Evolutionary conservation across 1,284 basidiomycete genomes (phyloP).

Genomic region (Takashimella tepidaria): DNA sequence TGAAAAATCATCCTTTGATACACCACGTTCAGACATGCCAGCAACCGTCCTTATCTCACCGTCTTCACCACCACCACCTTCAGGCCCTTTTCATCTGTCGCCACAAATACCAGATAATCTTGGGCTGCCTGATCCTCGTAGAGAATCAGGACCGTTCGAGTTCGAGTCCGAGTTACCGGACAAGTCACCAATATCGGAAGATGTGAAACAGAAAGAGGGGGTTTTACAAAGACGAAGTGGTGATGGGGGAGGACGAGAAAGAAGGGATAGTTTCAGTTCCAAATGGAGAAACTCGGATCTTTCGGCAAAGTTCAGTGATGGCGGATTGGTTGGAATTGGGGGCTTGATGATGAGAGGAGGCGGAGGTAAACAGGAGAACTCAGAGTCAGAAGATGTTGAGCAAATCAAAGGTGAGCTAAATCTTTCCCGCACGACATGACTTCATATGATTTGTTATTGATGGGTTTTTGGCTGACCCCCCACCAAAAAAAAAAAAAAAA

Average conservation of each 20-base stretch:
- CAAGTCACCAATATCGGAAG: neutral
- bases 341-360: slow-evolving; percentile 42
- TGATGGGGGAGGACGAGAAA: no score
- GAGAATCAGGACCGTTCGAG: slow-evolving; percentile 31
- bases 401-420: slow-evolving; percentile 19
- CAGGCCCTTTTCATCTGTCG: neutral
- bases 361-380: no score
- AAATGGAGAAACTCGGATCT: neutral
- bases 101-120: neutral
- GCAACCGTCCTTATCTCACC: slow-evolving; percentile 18
- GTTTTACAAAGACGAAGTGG: slow-evolving; percentile 4
- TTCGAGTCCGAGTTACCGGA: slow-evolving; percentile 30
- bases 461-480: no score
- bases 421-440: no score
- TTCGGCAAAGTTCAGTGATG: slow-evolving; percentile 13
- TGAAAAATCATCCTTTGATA: neutral
- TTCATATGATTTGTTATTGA: no score
- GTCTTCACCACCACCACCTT: slow-evolving; percentile 21
- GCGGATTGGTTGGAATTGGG: slow-evolving; percentile 30
- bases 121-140: neutral
- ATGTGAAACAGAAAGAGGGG: slow-evolving; percentile 4
- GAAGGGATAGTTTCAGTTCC: neutral
- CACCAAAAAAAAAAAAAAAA: no score
- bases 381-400: no score
- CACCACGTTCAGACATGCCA: slow-evolving; percentile 2